These are phyloP conservation scores for Raddia distichophylla DNA, from an alignment of 176 grass and related monocot genomes.

Conservation along the genomic window DNA sequence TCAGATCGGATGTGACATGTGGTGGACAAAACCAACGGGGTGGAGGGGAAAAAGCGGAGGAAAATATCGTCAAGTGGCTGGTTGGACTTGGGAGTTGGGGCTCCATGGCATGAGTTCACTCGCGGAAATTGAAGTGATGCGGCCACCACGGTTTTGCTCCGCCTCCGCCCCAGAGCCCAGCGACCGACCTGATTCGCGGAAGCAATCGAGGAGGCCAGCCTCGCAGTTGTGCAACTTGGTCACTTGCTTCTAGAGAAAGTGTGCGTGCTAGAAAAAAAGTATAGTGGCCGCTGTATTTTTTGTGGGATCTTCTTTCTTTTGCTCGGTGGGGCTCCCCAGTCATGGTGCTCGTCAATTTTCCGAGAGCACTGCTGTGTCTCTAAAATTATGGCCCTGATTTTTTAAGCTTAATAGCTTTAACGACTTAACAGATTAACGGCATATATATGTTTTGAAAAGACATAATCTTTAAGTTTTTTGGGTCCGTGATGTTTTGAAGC, in stretches of 20 bases:
- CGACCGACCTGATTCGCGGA: background rate
- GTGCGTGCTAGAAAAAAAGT: background rate
- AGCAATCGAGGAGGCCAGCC: background rate
- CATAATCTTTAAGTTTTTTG: no score
- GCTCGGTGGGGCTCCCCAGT: background rate
- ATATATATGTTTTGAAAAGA: no score
- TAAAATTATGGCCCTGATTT: no score
- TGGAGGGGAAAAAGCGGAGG: background rate
- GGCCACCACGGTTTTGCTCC: background rate
- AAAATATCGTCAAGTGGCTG: slow-evolving; percentile 12
- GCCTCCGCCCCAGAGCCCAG: background rate
- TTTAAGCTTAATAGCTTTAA: no score
- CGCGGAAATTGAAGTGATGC: background rate
- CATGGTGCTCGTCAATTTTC: background rate
- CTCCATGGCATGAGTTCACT: background rate
- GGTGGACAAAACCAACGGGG: background rate
- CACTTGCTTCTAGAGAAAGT: slow-evolving; percentile 25
- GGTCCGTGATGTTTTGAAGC: no score
- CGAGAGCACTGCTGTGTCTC: no score
- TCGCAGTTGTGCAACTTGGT: slow-evolving; percentile 41
- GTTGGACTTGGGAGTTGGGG: background rate
- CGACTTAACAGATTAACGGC: no score
- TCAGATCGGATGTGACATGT: slow-evolving; percentile 37
- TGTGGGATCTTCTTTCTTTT: background rate
- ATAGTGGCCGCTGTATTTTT: background rate